Base-by-base conservation (phyloP, 2,329 filamentous ascomycete species). In the Rosellinia necatrix region DNA sequence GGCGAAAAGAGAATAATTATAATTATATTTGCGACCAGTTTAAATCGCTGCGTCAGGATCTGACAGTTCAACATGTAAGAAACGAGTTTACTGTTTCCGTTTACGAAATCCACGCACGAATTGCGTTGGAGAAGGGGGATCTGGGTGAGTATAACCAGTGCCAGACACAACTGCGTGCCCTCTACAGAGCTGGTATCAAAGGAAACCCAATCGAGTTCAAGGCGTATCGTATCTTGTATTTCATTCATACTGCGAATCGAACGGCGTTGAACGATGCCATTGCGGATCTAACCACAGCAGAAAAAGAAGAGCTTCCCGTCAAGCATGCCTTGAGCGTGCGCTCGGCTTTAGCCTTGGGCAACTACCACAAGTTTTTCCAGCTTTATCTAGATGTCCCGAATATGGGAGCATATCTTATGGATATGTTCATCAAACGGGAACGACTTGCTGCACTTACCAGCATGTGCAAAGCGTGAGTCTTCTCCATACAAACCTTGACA, bases 111-210 rank as follows among this genome's bases (percentile, higher is more conserved):
- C 94, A 99, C 77, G 94, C 93, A 62, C 88, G 94, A 59, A 97
- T 99, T 76, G 94, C 94, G 65, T 81, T 99, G 75, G 93, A 99
- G 77, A 97, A 96, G 83, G 92, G 90, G 77, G 94, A 99, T 81
- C 85, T 97, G 80, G 93, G 94, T 99, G 94, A 99, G 94, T 99
- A 99, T 94, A 99, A 99, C 81, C 94, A 99, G 83, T 99, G 94
- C 77, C 94, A 99, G 81, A 97, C 94, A 70, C 94, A 99, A 79
- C 82, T 99, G 72, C 91, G 91, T 75, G 91, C 89, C 64, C 80
- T 99, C 69, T 97, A 99, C 77, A 85, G 85, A 74, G 85, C 91
- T 78, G 89, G 90, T 65, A 79, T 96, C 72, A 91, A 91, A 71
- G 94, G 93, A 69, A 92, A 92, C 75, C 86, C 90, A 71, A 87